These are phyloP conservation scores for Chrysochromulina parva DNA, from an alignment of 78 protist genomes.

Conservation along the genomic window DNA sequence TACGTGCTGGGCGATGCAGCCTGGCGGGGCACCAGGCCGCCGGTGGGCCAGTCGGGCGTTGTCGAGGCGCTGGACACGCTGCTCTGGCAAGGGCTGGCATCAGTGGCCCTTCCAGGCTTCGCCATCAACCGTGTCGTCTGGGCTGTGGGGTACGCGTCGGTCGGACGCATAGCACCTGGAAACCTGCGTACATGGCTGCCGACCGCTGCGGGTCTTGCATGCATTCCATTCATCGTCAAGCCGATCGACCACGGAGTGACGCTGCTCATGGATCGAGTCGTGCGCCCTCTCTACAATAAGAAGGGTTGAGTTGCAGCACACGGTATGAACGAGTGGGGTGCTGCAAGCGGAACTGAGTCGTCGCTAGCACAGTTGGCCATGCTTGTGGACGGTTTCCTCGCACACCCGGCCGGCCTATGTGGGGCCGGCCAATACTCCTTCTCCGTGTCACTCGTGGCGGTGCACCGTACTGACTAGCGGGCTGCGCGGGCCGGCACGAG, in stretches of 20 bases:
- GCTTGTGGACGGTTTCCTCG: too few species aligned
- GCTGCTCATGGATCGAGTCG: neutral
- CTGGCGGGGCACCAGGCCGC: neutral
- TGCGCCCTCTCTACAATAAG: neutral
- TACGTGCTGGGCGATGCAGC: neutral
- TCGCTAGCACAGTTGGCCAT: too few species aligned
- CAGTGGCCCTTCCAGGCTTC: neutral
- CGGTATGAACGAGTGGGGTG: too few species aligned
- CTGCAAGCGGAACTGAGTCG: too few species aligned
- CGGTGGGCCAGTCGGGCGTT: neutral
- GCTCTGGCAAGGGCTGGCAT: neutral
- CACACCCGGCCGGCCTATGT: too few species aligned
- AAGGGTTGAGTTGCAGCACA: too few species aligned
- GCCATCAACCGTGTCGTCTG: neutral
- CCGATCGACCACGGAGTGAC: neutral
- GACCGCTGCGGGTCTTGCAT: neutral
- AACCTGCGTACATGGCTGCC: neutral
- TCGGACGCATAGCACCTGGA: too few species aligned
- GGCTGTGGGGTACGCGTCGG: neutral
- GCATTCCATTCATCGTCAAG: neutral
- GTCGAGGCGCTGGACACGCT: neutral
- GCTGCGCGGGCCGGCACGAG: too few species aligned
- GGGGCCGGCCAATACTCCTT: too few species aligned
- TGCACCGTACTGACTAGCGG: too few species aligned
- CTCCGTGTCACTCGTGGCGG: too few species aligned